Base-by-base conservation (phyloP, 805 yeast genomes). In the Starmerella roubikii region DNA sequence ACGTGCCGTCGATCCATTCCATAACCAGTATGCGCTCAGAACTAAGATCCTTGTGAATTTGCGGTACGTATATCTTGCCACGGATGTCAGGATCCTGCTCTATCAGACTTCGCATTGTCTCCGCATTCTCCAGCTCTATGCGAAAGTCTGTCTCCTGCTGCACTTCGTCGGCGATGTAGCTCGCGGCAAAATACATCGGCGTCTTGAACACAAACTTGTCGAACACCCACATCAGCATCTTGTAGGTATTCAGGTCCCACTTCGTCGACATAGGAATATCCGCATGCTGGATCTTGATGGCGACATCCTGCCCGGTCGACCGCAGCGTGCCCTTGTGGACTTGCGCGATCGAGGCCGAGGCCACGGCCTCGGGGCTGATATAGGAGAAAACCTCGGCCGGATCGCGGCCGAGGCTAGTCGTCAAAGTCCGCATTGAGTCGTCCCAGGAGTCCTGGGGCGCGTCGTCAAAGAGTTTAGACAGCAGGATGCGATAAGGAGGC, bases 261-360 rank as follows among this genome's bases (percentile, higher is more conserved):
- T 56, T 54, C 27, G 77, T 64, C 54, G 80, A 88, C 40, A 69
- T 65, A 21, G 64, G 58, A 32, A 80, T 76, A 38, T 76, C 72
- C 23, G 68, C 64, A 57, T 85, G 96, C 57, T 88, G 97, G 34
- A 86, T 68, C 54, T 88, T 88, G 15, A 88, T 91, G 1, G 97
- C 97, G 5, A 88, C 96, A 50, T 66, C 71, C 45, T 76, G 71
- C 1, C 80, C 83, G 1, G 67, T 68, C 4, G 56, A 60, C 40
- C 62, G 68, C 39, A 85, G 54, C 2, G 57, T 67, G 0, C 88
- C 98, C 21, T 66, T 60, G 60, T 88, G 96, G 8, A 88, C 98
- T 55, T 88, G 98, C 0, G 97, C 97, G 48, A 88, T 65, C 0
- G 94, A 83, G 0, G 88, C 93, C 54, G 82, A 73, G 2, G 88